These are phyloP conservation scores for Hippophae gyantsensis DNA, from an alignment of 306 rosid genomes.

Conservation along the genomic window DNA sequence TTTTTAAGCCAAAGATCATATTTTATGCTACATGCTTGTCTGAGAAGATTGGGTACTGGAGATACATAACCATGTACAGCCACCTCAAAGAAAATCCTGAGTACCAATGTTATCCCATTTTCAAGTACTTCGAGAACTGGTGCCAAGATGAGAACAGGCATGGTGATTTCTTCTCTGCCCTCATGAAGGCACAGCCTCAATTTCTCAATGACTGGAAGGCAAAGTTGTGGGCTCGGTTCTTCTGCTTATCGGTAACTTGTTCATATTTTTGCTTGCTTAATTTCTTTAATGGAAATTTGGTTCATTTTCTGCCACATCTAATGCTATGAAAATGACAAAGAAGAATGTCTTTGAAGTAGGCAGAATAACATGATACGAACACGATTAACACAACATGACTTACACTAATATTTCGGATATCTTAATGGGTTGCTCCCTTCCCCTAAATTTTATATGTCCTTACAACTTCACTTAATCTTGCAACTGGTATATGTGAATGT, in stretches of 20 bases:
- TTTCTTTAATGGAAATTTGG: too few species aligned
- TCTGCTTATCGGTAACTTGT: conserved; percentile 81
- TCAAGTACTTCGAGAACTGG: conserved; percentile 98
- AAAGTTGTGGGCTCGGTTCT: conserved; percentile 87
- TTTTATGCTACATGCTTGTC: conserved; percentile 95
- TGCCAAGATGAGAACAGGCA: conserved; percentile 99
- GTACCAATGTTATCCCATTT: conserved; percentile 93
- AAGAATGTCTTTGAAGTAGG: too few species aligned
- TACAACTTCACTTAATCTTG: conserved; percentile 2
- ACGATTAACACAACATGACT: too few species aligned
- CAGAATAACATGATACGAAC: too few species aligned
- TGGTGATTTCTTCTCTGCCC: conserved; percentile 95
- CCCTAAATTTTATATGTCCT: background rate
- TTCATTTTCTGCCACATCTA: background rate
- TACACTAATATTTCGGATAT: background rate
- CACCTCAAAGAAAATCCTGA: conserved; percentile 86
- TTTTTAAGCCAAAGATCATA: conserved; percentile 95
- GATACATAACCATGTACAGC: conserved; percentile 94
- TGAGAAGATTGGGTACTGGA: conserved; percentile 98
- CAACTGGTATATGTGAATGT: conserved; percentile 94
- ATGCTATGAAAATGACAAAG: background rate
- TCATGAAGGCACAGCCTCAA: conserved; percentile 98
- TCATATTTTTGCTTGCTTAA: too few species aligned
- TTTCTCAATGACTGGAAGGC: conserved; percentile 99
- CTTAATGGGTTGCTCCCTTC: background rate